Base-by-base conservation (phyloP, 345 rosid genomes). In the Heritiera fomes region DNA sequence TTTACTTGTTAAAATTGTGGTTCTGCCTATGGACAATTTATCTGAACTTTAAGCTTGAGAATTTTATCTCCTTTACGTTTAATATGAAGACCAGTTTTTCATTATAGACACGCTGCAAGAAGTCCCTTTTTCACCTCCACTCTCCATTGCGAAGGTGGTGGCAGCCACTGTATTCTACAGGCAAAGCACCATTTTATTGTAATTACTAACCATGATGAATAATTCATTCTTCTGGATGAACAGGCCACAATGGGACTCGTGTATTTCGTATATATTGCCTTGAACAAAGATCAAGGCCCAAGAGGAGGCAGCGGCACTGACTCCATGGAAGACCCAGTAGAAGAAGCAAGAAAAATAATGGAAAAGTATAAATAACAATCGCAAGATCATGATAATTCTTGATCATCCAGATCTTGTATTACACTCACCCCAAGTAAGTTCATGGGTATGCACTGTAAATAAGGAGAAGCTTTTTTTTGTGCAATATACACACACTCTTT, bases 171-270 rank as follows among this genome's bases (percentile, higher is more conserved):
- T 59, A 59, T 20, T 23, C 63, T 32, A 34, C 3, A 14, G 30
- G 46, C 20, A 72, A 8, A 17, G 23, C 61, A 53, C 45, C 62
- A 17, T 32, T 34, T 72, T 34, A 53, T 34, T 40, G 43, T 53
- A 43, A n/a, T 20, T 38, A 5, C 55, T 69, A 46, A 46, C 56
- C 32, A 14, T 45, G 28, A 3, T 62, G 41, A 46, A 60, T 77
- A 59, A 60, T 71, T 55, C 30, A 9, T 75, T 71, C 49, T 83
- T 75, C 45, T 65, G 65, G 59, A 69, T 73, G 65, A 46, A 49
- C 92, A 95, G 99, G 98, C 90, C 46, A 96, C 92, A 8, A 96
- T 93, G 98, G 98, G 98, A 79, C 92, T 96, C 17, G 90, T 82
- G 14, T 96, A 93, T 84, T 95, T 95, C 83, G 75, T 85, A 30